Percentiles rank a stretch among this genome's conserved stretches.
These are phyloP conservation scores for Penstemon barbatus DNA, from an alignment of 257 asterid species.

Conservation along the genomic window DNA sequence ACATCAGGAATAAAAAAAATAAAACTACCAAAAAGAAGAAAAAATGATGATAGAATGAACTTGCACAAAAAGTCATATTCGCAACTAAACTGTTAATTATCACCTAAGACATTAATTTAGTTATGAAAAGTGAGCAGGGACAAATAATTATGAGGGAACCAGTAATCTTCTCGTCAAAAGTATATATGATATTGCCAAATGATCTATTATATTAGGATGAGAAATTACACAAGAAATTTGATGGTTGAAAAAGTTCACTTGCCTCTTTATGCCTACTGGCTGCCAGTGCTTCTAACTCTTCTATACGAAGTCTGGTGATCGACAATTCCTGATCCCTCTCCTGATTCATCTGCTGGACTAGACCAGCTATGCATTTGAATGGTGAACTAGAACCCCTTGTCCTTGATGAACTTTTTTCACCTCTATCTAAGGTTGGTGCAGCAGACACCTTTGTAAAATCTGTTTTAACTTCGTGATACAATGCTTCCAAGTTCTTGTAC, in stretches of 20 bases:
- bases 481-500: conserved; percentile 82
- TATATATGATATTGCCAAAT: not conserved
- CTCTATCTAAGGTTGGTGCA: conserved; percentile 46
- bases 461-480: conserved; percentile 63
- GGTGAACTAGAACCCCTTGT: conserved; percentile 89
- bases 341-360: conserved; percentile 85
- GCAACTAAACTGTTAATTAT: conserved; percentile 1
- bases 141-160: conserved; percentile 5
- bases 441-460: conserved; percentile 49
- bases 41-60: not conserved
- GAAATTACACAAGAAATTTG: conserved; percentile 18
- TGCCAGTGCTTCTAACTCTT: conserved; percentile 69
- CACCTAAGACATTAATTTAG: not conserved
- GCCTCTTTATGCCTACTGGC: conserved; percentile 81
- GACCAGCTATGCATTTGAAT: conserved; percentile 79
- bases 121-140: conserved; percentile 12
- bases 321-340: conserved; percentile 83
- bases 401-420: conserved; percentile 59
- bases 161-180: not conserved
- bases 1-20: not conserved
- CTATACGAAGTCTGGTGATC: conserved; percentile 59
- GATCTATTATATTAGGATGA: conserved; percentile 4
- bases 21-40: not conserved
- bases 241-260: conserved; percentile 24
- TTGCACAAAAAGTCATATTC: conserved; percentile 5